Evolutionary conservation across 495 filamentous ascomycete species (phyloP).

Genomic region (Talaromyces adpressus): DNA sequence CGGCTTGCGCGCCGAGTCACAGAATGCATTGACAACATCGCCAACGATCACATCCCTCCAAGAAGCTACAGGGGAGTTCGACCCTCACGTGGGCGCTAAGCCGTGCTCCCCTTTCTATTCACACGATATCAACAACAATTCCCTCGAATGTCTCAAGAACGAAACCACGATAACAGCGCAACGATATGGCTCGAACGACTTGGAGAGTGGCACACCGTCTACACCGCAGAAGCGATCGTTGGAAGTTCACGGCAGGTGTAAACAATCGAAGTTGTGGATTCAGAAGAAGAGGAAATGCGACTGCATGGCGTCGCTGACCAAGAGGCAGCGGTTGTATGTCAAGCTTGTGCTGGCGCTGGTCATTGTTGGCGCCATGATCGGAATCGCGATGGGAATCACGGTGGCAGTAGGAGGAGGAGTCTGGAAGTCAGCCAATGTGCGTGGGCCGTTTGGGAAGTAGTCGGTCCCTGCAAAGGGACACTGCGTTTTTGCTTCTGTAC

Average conservation of each 20-base stretch:
- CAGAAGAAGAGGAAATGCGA: constrained; percentile 23
- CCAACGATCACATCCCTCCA: constrained; percentile 3
- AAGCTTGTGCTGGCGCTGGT: constrained; percentile 50
- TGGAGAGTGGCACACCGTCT: constrained; percentile 19
- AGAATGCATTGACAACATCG: not conserved
- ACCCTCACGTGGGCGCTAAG: constrained; percentile 35
- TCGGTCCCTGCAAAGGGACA: not conserved
- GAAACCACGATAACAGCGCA: constrained; percentile 26
- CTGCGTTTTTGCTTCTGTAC: not conserved
- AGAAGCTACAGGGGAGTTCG: constrained; percentile 23
- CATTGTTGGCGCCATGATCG: constrained; percentile 52
- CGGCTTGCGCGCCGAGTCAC: not conserved
- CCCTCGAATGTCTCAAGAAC: constrained; percentile 36
- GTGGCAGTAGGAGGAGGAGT: constrained; percentile 53
- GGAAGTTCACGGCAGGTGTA: constrained; percentile 14
- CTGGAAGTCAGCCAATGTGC: constrained; percentile 35
- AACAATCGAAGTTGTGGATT: constrained; percentile 37
- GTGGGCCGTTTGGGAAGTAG: constrained; percentile 16
- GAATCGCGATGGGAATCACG: constrained; percentile 56
- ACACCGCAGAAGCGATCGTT: constrained; percentile 9
- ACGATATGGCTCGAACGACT: constrained; percentile 17
- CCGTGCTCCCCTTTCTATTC: constrained; percentile 56
- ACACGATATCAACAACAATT: constrained; percentile 43
- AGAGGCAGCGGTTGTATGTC: constrained; percentile 41
- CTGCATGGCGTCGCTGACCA: constrained; percentile 34